Percentiles rank a stretch among this genome's conserved stretches.
Evolutionary conservation across 1,284 basidiomycete genomes (phyloP).

Genomic region (Anthracocystis setariae): DNA sequence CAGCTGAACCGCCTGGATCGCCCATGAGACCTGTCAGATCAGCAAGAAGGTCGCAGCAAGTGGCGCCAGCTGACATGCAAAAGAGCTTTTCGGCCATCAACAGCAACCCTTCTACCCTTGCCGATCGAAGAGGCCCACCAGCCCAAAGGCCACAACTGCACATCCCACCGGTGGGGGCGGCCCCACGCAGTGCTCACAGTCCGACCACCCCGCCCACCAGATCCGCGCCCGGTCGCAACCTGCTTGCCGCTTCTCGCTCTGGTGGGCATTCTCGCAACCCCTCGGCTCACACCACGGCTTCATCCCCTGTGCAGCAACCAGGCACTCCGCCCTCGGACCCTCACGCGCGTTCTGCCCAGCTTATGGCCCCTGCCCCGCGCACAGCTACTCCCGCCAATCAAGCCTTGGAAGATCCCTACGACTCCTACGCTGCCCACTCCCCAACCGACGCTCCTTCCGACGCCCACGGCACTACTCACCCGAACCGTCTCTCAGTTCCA

Average conservation of each 20-base stretch:
- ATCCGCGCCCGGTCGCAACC: conserved; percentile 29
- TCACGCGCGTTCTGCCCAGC: conserved; percentile 44
- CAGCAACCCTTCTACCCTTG: conserved; percentile 13
- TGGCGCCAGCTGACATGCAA: conserved; percentile 15
- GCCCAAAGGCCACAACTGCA: conserved; percentile 33
- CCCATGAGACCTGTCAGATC: conserved; percentile 57
- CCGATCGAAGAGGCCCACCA: conserved; percentile 16
- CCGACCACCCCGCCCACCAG: conserved; percentile 37
- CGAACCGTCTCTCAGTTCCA: conserved; percentile 36
- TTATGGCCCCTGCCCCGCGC: conserved; percentile 50
- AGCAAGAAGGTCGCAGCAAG: conserved; percentile 48
- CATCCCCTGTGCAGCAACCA: conserved; percentile 5
- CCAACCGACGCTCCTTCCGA: conserved; percentile 46
- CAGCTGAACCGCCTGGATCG: conserved; percentile 12
- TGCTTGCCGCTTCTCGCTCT: conserved; percentile 30
- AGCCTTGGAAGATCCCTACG: conserved; percentile 47
- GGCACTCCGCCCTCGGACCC: conserved; percentile 36
- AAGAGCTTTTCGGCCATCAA: conserved; percentile 14
- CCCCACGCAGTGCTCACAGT: conserved; percentile 12
- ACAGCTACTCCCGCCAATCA: conserved; percentile 32
- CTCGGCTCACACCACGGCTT: conserved; percentile 24
- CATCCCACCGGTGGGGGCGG: conserved; percentile 26
- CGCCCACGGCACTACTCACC: conserved; percentile 32
- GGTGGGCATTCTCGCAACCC: conserved; percentile 19
- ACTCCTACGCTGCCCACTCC: conserved; percentile 56